Percentiles rank a stretch among this genome's conserved stretches.
phyloP scores from a whole-genome alignment of 169 alveolate genomes.

The Eimeria sp. region DNA sequence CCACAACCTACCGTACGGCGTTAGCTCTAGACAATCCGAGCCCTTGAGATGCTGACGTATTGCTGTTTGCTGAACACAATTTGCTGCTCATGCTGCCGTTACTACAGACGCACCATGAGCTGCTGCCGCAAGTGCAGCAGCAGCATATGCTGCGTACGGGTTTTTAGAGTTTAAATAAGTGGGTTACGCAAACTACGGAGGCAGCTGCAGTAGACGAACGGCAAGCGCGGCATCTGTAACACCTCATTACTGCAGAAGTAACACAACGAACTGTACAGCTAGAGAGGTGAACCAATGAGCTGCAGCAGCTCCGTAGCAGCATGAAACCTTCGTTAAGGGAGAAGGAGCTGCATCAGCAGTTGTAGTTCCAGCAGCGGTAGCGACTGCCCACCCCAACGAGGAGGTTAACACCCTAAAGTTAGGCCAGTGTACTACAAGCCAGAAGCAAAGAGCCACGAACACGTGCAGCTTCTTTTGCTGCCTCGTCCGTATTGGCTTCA shows the following conservation, averaged over 20 bases:
- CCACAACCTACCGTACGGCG: neutral
- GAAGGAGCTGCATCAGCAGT: neutral
- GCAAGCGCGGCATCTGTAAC: neutral
- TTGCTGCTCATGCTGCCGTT: neutral
- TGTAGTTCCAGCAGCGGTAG: neutral
- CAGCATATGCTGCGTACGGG: neutral
- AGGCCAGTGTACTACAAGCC: neutral
- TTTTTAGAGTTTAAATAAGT: neutral
- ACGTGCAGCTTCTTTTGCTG: neutral
- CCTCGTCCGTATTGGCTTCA: neutral
- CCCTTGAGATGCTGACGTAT: neutral
- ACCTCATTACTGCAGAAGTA: neutral
- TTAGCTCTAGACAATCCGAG: neutral
- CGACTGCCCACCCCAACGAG: neutral
- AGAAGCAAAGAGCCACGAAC: neutral
- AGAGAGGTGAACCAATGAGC: neutral
- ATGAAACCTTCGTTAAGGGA: neutral
- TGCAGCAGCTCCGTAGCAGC: neutral
- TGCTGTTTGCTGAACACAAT: neutral
- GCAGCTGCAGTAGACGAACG: neutral
- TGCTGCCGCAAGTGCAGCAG: neutral
- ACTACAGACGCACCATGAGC: neutral
- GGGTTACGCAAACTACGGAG: neutral
- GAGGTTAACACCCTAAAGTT: neutral
- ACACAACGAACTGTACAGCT: neutral